Base-by-base conservation (phyloP, 2,329 filamentous ascomycete species). In the Diplodia intermedia region DNA sequence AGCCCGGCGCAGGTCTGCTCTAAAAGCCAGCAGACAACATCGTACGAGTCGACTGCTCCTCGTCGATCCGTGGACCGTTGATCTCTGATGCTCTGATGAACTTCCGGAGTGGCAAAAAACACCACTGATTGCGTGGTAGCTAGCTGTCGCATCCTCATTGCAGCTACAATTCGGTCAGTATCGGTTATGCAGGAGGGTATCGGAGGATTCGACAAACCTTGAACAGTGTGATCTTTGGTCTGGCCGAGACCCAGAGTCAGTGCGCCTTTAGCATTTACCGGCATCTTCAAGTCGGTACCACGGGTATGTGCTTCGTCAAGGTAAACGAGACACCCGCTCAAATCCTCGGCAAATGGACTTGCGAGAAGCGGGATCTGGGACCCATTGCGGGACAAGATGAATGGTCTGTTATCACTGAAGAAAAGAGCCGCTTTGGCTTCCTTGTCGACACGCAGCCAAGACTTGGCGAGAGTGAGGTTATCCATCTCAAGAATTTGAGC, bases 401-500 rank as follows among this genome's bases (percentile, higher is more conserved):
- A 81, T 0, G 83, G 77, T 11, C 79, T 79, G 70, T 86, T 85
- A 2, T 81, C 74, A 0, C 81, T 81, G 70, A 89, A 89, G 69
- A 82, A 90, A 0, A 90, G 73, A 0, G 85, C 88, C 0, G 82
- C 87, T 1, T 76, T 75, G 0, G 83, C 82, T 1, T 73, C n/a
- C 0, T 43, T 14, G 53, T 88, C 84, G 0, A 82, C 73, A 0
- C 76, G 72, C 0, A 90, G 72, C 87, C 87, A 89, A 0, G 77
- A 75, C 12, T 76, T 77, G 0, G 81, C 86, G 0, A 90, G 75
- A 0, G 76, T 75, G 1, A 74, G 61, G 71, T 89, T 90, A 69
- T 83, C 80, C 79, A 87, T 85, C 71, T 91, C 89, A 0, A 91
- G 74, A 15, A 91, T 86, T 15, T 87, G 85, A 0, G 89, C 88